Percentiles rank a stretch among this genome's conserved stretches.
phyloP scores from a whole-genome alignment of 148 eudicot genomes.

The Persicaria maculosa region DNA sequence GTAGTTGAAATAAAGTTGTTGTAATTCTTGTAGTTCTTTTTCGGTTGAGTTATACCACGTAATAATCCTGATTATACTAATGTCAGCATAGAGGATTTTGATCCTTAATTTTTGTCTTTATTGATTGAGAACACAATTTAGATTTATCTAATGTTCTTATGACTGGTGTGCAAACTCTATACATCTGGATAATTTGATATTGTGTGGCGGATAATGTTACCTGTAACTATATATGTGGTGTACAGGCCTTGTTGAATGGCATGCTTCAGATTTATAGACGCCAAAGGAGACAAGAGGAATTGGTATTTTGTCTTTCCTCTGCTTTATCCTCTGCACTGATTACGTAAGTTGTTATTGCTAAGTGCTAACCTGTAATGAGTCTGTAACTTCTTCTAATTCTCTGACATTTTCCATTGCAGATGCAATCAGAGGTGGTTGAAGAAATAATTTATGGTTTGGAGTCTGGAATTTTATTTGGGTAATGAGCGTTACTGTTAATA shows the following conservation, averaged over 20 bases:
- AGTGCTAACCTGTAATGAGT: neutral
- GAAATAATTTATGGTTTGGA: conserved; percentile 92
- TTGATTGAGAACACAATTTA: neutral
- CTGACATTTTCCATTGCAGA: conserved; percentile 35
- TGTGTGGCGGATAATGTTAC: neutral
- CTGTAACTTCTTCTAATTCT: neutral
- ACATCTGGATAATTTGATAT: conserved; percentile 2
- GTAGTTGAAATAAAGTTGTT: no score
- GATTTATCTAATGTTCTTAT: neutral
- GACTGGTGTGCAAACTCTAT: neutral
- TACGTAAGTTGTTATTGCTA: conserved; percentile 2
- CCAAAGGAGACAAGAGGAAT: conserved; percentile 87
- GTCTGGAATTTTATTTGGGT: conserved; percentile 99
- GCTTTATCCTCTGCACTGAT: neutral
- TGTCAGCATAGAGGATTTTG: neutral
- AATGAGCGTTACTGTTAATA: conserved; percentile 13
- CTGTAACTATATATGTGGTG: neutral
- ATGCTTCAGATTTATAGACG: conserved; percentile 93
- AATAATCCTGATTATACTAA: neutral
- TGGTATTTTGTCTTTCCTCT: conserved; percentile 43
- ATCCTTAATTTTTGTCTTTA: neutral
- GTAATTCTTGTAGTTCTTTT: no score
- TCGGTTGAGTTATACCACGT: neutral
- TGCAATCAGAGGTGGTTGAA: conserved; percentile 96
- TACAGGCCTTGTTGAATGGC: conserved; percentile 78